Conservation (phyloP, 306 rosid species). For the Inga laurina region DNA sequence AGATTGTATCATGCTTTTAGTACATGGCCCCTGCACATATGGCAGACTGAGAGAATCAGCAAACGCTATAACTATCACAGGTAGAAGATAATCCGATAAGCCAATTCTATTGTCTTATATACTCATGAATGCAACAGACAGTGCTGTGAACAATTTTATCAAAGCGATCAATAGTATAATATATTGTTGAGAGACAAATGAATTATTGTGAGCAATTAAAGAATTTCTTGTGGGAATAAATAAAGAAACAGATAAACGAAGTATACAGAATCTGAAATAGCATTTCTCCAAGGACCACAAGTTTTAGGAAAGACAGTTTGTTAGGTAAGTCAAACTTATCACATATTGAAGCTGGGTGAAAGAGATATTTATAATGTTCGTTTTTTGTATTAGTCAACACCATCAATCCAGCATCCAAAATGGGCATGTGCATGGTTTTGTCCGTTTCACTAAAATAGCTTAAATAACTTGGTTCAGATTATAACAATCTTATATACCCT, state of each 20-base stretch:
- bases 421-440: background rate
- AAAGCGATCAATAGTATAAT: background rate
- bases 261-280: constrained; percentile 13
- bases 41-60: constrained; percentile 28
- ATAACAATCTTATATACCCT: background rate
- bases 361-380: background rate
- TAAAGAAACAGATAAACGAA: background rate
- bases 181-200: background rate
- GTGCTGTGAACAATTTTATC: constrained; percentile 12
- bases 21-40: constrained; percentile 55
- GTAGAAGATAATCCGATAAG: constrained; percentile 6
- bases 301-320: background rate
- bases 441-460: background rate
- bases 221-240: background rate
- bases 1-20: constrained; percentile 43
- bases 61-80: constrained; percentile 2
- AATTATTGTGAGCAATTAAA: background rate
- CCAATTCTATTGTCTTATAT: constrained; percentile 15
- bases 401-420: background rate
- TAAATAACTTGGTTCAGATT: background rate
- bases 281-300: constrained; percentile 20
- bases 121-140: constrained; percentile 20
- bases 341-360: background rate
- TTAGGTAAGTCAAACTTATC: background rate
- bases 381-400: background rate